Evolutionary conservation across 2,329 filamentous ascomycete genomes (phyloP), one percentile per base, ranked within the genome.

Genomic region (Plenodomus biglobosus): DNA sequence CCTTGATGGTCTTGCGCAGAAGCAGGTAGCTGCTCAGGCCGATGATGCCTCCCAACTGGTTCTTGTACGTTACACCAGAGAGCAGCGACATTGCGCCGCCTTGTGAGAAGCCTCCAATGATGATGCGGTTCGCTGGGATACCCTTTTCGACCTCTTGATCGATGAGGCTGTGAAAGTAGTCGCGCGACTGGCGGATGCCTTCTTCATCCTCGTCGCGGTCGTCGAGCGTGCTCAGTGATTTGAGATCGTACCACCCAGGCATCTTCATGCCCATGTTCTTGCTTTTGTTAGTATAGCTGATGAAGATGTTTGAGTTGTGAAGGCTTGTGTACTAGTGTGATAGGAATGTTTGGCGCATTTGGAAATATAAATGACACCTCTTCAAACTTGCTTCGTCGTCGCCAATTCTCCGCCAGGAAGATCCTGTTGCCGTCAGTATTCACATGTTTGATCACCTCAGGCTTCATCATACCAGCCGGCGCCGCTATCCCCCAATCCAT

Each of bases 281-380:
- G 8, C 10, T 17, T 8, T 15, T 18, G 20, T 61, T 17, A 61
- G 46, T 17, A 40, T 22, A 32, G 38, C 19, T 19, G 17, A 41
- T 27, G 20, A 30, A 41, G 20, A 21, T 20, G 17, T 36, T 17
- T 20, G 19, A n/a, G 34, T 18, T 30, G 10, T 7, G 3, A 15
- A 32, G 27, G 34, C 17, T 11, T 22, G 75, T 81, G 65, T 74
- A 90, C 87, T 62, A 85, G 78, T n/a, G 90, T 92, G 68, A 96
- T 90, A 24, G 91, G 90, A 44, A 95, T 94, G 32, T 74, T 75
- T 4, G 92, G 91, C 21, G 94, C 94, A 75, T 96, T 89, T 15
- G 94, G 94, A 72, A 99, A 86, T 66, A 99, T 84, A 73, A 97
- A 97, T 68, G 92, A 88, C 70, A 96, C 89, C 74, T 96, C 88